Conservation (phyloP, 306 rosid species). For the Cicer arietinum region DNA sequence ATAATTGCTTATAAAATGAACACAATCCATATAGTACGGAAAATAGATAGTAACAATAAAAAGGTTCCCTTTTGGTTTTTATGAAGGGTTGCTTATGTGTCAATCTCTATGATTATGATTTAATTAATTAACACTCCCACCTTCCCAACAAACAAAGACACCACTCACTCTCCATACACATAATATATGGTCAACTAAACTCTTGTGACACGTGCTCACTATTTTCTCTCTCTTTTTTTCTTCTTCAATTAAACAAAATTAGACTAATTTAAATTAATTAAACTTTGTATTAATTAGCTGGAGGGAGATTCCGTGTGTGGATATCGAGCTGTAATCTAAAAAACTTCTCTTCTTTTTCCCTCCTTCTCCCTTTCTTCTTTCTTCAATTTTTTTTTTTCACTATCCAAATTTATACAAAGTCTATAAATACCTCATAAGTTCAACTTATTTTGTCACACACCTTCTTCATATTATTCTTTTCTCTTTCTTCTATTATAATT, state of each 20-base stretch:
- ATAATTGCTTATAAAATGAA: conserved; percentile 34
- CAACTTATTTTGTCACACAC: conserved; percentile 43
- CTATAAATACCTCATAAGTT: conserved; percentile 53
- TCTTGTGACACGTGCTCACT: conserved; percentile 55
- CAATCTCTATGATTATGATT: not conserved
- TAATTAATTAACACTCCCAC: conserved; percentile 15
- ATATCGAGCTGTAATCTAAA: conserved; percentile 68
- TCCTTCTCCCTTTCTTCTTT: conserved; percentile 45
- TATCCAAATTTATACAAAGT: conserved; percentile 7
- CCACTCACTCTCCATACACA: conserved; percentile 8
- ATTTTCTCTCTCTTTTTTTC: not conserved
- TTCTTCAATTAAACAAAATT: not conserved
- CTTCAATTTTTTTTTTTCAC: conserved; percentile 3
- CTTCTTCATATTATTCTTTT: conserved; percentile 10
- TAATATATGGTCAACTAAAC: conserved; percentile 42
- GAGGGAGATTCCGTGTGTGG: conserved; percentile 73
- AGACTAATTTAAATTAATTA: conserved; percentile 7
- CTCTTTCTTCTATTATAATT: not conserved
- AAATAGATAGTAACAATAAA: conserved; percentile 36
- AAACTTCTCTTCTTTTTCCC: conserved; percentile 43
- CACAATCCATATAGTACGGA: conserved; percentile 44
- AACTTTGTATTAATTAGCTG: conserved; percentile 65
- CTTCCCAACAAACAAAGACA: conserved; percentile 29
- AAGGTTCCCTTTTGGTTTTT: conserved; percentile 42
- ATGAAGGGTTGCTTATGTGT: conserved; percentile 36